Conservation (phyloP, 2,329 filamentous ascomycete species). For the Colletotrichum camelliae region DNA sequence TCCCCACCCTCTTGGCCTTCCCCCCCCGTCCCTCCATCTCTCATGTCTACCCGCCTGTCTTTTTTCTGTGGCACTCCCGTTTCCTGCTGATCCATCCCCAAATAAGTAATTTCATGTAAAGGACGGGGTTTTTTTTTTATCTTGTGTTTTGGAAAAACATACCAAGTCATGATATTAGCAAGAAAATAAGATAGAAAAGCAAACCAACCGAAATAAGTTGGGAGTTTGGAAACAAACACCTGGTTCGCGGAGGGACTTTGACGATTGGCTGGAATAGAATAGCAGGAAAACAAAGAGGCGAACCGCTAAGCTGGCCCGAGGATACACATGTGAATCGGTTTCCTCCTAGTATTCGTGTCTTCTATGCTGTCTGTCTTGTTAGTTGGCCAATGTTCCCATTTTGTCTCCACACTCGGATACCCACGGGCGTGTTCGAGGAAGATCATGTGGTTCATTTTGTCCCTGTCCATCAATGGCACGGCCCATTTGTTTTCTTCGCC, state of each 20-base stretch:
- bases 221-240: neutral
- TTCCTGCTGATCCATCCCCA: conserved; percentile 2
- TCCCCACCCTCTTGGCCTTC: neutral
- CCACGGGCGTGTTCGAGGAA: neutral
- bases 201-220: neutral
- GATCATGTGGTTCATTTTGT: neutral
- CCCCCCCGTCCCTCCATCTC: neutral
- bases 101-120: neutral
- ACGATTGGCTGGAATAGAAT: neutral
- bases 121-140: neutral
- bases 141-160: conserved; percentile 1
- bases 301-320: neutral
- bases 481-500: neutral
- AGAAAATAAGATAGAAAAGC: neutral
- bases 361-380: neutral
- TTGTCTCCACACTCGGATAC: neutral
- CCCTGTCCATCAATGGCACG: neutral
- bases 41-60: neutral
- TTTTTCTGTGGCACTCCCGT: neutral
- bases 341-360: no score
- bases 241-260: neutral
- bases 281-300: neutral
- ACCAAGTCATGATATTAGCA: neutral
- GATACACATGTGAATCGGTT: neutral
- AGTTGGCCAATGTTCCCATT: neutral